These are phyloP conservation scores for Plasmodium sp. DNA, from an alignment of 169 alveolate species.

Conservation along the genomic window DNA sequence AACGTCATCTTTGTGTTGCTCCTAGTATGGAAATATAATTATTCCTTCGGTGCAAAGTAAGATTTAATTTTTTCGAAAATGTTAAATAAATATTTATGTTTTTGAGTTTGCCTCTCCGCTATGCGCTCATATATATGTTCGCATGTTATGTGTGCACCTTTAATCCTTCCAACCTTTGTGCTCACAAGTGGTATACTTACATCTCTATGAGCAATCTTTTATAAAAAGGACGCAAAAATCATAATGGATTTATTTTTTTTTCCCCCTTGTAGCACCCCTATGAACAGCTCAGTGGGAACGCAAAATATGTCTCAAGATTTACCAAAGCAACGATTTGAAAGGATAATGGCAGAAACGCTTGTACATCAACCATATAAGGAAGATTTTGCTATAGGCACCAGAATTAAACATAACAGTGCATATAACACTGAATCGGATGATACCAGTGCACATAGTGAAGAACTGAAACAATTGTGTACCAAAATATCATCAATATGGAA, in stretches of 20 bases:
- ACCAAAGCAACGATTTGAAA: not conserved
- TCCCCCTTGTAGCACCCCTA: not conserved
- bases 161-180: not conserved
- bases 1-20: not conserved
- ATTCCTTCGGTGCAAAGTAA: not conserved
- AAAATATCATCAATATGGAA: constrained; percentile 16
- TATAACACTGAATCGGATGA: not conserved
- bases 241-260: not conserved
- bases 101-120: not conserved
- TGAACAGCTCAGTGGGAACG: not conserved
- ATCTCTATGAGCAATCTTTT: not conserved
- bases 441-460: not conserved
- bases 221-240: not conserved
- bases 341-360: constrained; percentile 2
- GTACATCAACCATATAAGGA: not conserved
- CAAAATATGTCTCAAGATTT: constrained; percentile 5
- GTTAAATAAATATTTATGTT: not conserved
- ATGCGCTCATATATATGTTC: not conserved
- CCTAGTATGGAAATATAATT: not conserved
- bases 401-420: not conserved
- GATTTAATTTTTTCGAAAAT: not conserved
- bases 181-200: not conserved
- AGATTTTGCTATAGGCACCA: not conserved
- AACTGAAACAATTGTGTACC: not conserved
- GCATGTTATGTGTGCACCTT: not conserved